phyloP scores from a whole-genome alignment of 2,329 filamentous ascomycete genomes.

The Phialocephala sp. region DNA sequence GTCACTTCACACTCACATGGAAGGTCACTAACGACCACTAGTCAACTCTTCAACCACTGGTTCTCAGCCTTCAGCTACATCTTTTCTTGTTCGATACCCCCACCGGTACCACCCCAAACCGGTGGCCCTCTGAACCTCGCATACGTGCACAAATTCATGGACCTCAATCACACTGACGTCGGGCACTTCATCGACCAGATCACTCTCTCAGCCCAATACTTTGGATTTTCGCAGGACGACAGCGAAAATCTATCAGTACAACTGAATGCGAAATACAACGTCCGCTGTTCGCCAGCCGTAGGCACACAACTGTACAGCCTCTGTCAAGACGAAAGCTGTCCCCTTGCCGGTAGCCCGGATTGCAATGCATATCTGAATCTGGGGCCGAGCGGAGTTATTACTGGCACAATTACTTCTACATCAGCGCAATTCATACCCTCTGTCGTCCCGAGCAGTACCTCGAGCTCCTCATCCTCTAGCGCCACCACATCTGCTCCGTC shows the following conservation, averaged over 20 bases:
- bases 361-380: constrained; percentile 40
- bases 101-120: constrained; percentile 27
- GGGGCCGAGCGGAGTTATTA: constrained; percentile 27
- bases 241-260: constrained; percentile 30
- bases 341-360: constrained; percentile 38
- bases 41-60: constrained; percentile 43
- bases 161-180: constrained; percentile 40
- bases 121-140: constrained; percentile 35
- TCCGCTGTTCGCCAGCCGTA: constrained; percentile 37
- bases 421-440: constrained; percentile 7
- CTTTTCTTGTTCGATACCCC: constrained; percentile 38
- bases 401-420: neutral
- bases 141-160: constrained; percentile 46
- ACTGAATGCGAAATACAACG: constrained; percentile 42
- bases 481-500: constrained; percentile 4
- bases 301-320: constrained; percentile 38
- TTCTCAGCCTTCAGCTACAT: constrained; percentile 40
- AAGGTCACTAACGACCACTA: constrained; percentile 14
- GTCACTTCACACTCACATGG: neutral
- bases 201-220: constrained; percentile 35
- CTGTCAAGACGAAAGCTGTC: constrained; percentile 41
- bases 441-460: neutral
- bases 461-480: constrained; percentile 1
- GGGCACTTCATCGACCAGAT: constrained; percentile 44
- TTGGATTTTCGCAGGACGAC: constrained; percentile 41